Conservation (phyloP, 1,139 yeast genomes). For the Saccharomycopsis hybrid region DNA sequence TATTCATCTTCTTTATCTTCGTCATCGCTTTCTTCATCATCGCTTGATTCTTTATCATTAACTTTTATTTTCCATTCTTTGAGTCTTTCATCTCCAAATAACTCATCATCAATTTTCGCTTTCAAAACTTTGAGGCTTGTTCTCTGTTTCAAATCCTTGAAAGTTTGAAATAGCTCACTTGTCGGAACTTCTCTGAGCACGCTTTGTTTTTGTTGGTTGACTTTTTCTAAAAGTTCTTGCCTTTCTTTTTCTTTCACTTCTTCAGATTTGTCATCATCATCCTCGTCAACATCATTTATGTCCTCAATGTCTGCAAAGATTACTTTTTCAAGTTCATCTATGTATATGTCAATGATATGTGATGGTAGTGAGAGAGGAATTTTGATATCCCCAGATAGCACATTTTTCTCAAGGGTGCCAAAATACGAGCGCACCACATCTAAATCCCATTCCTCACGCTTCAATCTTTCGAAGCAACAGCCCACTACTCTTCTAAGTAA, state of each 20-base stretch:
- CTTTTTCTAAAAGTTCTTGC: conserved; percentile 53
- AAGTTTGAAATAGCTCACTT: conserved; percentile 38
- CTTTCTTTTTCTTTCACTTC: conserved; percentile 53
- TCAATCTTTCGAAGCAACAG: conserved; percentile 55
- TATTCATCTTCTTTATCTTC: conserved; percentile 24
- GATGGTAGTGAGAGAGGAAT: conserved; percentile 74
- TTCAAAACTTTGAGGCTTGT: conserved; percentile 58
- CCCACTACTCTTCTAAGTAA: conserved; percentile 71
- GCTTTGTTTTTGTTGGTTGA: conserved; percentile 32
- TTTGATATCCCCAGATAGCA: conserved; percentile 50
- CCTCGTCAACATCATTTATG: conserved; percentile 64
- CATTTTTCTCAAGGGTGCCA: conserved; percentile 34
- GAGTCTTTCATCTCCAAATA: conserved; percentile 59
- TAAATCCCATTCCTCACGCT: conserved; percentile 50
- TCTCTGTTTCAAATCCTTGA: conserved; percentile 43
- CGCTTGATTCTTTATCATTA: conserved; percentile 27
- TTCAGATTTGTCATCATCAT: conserved; percentile 47
- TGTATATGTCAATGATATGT: conserved; percentile 76
- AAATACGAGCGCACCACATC: conserved; percentile 42
- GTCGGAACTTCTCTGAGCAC: conserved; percentile 37
- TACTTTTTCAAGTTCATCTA: conserved; percentile 77
- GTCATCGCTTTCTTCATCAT: conserved; percentile 25
- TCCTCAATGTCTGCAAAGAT: conserved; percentile 41
- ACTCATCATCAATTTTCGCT: conserved; percentile 56
- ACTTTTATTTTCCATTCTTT: conserved; percentile 53